Percentiles rank a stretch among this genome's conserved stretches.
phyloP scores from a whole-genome alignment of 371 early-diverging fungal species.

The Mucor piriformis region DNA sequence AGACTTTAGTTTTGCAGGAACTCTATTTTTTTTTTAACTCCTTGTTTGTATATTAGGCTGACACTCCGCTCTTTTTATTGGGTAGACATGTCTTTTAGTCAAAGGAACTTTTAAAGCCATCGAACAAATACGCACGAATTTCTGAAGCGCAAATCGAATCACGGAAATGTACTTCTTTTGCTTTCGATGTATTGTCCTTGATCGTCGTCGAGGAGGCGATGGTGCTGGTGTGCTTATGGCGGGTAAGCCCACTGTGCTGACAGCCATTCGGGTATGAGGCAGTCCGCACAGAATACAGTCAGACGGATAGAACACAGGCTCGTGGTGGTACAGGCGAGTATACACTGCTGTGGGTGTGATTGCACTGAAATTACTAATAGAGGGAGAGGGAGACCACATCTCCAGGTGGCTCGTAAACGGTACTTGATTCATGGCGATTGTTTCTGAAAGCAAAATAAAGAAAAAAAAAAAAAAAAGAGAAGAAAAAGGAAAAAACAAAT shows the following conservation, averaged over 20 bases:
- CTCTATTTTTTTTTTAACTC: too few relatives aligned
- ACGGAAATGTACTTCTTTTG: background rate
- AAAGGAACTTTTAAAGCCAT: background rate
- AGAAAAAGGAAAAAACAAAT: background rate
- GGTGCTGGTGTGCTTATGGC: background rate
- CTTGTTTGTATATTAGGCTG: too few relatives aligned
- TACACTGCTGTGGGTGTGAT: background rate
- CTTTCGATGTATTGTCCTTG: background rate
- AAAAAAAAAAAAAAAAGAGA: constrained; percentile 1
- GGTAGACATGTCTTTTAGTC: constrained; percentile 6
- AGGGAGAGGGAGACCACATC: constrained; percentile 22
- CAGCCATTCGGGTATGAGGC: constrained; percentile 7
- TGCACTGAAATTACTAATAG: background rate
- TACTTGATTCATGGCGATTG: background rate
- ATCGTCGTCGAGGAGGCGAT: background rate
- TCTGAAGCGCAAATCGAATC: background rate
- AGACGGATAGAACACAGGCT: constrained; percentile 18
- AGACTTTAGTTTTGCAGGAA: too few relatives aligned
- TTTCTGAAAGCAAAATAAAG: background rate
- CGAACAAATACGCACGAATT: background rate
- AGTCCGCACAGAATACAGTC: constrained; percentile 24
- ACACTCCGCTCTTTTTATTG: background rate
- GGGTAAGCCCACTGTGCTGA: constrained; percentile 3
- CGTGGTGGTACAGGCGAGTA: constrained; percentile 10
- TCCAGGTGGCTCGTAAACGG: constrained; percentile 10